Evolutionary conservation across 164 flowering plant genomes (phyloP).

Genomic region (Dillenia turbinata): DNA sequence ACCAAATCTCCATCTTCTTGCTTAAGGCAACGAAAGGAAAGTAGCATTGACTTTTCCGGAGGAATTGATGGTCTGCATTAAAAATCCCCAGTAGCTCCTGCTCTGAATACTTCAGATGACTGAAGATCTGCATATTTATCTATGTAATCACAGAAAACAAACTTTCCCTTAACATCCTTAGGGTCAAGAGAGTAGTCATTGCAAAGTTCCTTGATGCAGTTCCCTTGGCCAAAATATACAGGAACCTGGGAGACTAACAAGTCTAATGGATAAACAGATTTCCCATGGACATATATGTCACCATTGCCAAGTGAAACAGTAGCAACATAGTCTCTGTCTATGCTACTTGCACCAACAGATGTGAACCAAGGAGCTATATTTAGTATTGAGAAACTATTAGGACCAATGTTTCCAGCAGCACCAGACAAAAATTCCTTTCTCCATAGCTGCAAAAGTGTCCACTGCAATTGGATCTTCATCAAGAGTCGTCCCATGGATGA

Average conservation of each 20-base stretch:
- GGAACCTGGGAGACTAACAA: constrained; percentile 6
- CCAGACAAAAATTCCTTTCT: constrained; percentile 39
- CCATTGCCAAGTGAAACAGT: constrained; percentile 17
- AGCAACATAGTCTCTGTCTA: constrained; percentile 21
- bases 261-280: constrained; percentile 7
- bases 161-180: constrained; percentile 7
- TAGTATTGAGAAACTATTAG: constrained; percentile 12
- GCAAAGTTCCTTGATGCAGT: constrained; percentile 10
- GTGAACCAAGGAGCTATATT: constrained; percentile 52
- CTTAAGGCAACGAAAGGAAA: constrained; percentile 22
- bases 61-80: constrained; percentile 7
- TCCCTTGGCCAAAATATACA: constrained; percentile 13
- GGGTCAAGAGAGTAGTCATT: neutral
- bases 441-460: constrained; percentile 39
- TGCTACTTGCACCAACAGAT: constrained; percentile 37
- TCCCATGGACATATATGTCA: constrained; percentile 3
- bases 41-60: constrained; percentile 9
- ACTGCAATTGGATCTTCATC: constrained; percentile 27
- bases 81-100: constrained; percentile 30
- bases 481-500: constrained; percentile 14
- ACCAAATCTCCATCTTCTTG: constrained; percentile 15
- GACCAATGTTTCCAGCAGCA: constrained; percentile 36
- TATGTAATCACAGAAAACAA: constrained; percentile 20
- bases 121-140: neutral
- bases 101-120: constrained; percentile 3